Evolutionary conservation across 139 green algal species (phyloP).

Genomic region (Chloropicon primus): DNA sequence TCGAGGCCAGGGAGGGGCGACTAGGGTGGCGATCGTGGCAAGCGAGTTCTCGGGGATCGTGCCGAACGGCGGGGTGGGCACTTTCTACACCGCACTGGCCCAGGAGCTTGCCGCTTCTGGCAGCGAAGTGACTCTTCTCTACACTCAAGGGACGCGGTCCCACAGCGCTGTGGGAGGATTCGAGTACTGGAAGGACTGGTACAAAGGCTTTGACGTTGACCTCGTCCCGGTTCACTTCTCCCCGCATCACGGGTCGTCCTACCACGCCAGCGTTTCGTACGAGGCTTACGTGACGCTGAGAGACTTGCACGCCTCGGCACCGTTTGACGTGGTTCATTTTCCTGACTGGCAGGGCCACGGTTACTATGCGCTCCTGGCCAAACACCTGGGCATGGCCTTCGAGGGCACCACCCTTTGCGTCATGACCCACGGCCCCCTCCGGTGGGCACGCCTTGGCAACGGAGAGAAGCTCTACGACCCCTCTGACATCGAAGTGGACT

Average conservation of each 20-base stretch:
- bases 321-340: slow-evolving; percentile 8
- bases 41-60: slow-evolving; percentile 21
- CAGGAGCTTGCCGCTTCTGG: slow-evolving; percentile 3
- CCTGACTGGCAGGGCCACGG: slow-evolving; percentile 10
- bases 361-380: slow-evolving; percentile 4
- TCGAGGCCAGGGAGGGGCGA: background rate
- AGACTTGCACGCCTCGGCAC: background rate
- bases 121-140: slow-evolving; percentile 4
- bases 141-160: slow-evolving; percentile 3
- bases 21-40: slow-evolving; percentile 3
- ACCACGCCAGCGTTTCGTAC: background rate
- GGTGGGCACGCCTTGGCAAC: slow-evolving; percentile 2
- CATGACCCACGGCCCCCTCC: slow-evolving; percentile 3
- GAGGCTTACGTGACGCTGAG: background rate
- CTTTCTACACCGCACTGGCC: slow-evolving; percentile 16
- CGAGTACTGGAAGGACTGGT: slow-evolving; percentile 1
- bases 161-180: background rate
- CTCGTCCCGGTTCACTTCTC: slow-evolving; percentile 2
- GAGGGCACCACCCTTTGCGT: background rate
- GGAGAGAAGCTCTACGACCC: background rate
- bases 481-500: slow-evolving; percentile 2
- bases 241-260: background rate
- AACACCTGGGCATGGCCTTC: background rate
- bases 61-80: slow-evolving; percentile 18
- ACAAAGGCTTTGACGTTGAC: background rate